These are phyloP conservation scores for Ascochyta clinopodiicola DNA, from an alignment of 2,329 filamentous ascomycete species.

Conservation along the genomic window DNA sequence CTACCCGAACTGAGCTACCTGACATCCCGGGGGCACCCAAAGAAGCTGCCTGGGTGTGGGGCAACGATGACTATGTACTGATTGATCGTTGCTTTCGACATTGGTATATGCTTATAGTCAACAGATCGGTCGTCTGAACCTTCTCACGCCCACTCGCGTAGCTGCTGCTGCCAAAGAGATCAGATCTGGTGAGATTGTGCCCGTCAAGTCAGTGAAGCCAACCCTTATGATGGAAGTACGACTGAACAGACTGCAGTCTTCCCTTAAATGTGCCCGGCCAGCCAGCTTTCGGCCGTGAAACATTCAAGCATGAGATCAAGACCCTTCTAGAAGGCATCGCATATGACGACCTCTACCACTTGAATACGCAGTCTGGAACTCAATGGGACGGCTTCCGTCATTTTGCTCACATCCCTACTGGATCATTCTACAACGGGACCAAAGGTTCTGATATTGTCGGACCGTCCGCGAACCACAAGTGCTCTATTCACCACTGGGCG, in stretches of 20 bases:
- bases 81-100: neutral
- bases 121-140: slow-evolving; percentile 60
- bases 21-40: slow-evolving; percentile 59
- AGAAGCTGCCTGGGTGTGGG: slow-evolving; percentile 67
- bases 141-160: slow-evolving; percentile 63
- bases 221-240: neutral
- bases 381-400: slow-evolving; percentile 57
- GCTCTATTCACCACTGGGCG: slow-evolving; percentile 55
- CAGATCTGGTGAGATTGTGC: slow-evolving; percentile 61
- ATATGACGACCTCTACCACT: slow-evolving; percentile 53
- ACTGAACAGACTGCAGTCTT: slow-evolving; percentile 47
- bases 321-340: slow-evolving; percentile 40
- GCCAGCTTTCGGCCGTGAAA: slow-evolving; percentile 60
- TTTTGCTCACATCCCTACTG: slow-evolving; percentile 49
- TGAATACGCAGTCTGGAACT: slow-evolving; percentile 55
- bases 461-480: slow-evolving; percentile 51
- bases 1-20: slow-evolving; percentile 61
- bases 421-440: slow-evolving; percentile 52
- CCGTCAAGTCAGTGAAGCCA: slow-evolving; percentile 54
- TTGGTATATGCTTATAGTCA: slow-evolving; percentile 13
- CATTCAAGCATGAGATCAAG: slow-evolving; percentile 64
- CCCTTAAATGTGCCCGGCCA: slow-evolving; percentile 60
- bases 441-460: slow-evolving; percentile 52
- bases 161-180: slow-evolving; percentile 62
- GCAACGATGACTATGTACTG: slow-evolving; percentile 60